Evolutionary conservation across 2,329 filamentous ascomycete species (phyloP), one percentile per base, ranked within the genome.

Genomic region (Dothistroma septosporum): DNA sequence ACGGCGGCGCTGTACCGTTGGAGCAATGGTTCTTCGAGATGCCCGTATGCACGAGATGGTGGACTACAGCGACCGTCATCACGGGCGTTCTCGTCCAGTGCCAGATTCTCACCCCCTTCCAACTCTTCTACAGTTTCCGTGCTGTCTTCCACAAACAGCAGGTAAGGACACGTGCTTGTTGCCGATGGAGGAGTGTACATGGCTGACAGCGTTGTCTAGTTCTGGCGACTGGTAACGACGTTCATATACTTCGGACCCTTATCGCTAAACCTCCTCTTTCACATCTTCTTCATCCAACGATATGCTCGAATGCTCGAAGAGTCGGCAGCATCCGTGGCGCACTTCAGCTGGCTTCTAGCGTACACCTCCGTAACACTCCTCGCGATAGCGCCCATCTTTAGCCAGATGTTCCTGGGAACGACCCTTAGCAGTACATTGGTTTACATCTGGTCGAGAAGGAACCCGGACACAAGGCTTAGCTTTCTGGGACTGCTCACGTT

Each of bases 11-110:
- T 61, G 70, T 79, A 60, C 94, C 93, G 47, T 83, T 99, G 8
- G 94, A 97, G 77, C 89, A 93, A 68, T 99, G 94, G 94, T 97
- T 97, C 77, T 97, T 91, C 83, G 94, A 99, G 76, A 97, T 97
- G 89, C 94, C 94, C 3, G 86, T 94, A 28, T 96, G 92, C 76
- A 99, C 94, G 41, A 83, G 94, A 63, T 95, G 90, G 88, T 99
- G 94, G 94, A 97, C 94, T 22, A 92, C 91, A 24, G 92, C 92
- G 4, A 96, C 92, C 0, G 87, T 97, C 47, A 80, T 91, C 60
- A 94, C 89, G 11, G 96, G 92, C 68, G 86, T 92, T 16, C 79
- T 97, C 68, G 92, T 97, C 5, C 94, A 97, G 77, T 97, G 92
- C 77, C 87, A 95, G 71, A 87, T 97, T 74, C 80, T 97, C 65